Evolutionary conservation across 2,329 filamentous ascomycete species (phyloP), one percentile per base, ranked within the genome.

Genomic region (Exserohilum rostratum): DNA sequence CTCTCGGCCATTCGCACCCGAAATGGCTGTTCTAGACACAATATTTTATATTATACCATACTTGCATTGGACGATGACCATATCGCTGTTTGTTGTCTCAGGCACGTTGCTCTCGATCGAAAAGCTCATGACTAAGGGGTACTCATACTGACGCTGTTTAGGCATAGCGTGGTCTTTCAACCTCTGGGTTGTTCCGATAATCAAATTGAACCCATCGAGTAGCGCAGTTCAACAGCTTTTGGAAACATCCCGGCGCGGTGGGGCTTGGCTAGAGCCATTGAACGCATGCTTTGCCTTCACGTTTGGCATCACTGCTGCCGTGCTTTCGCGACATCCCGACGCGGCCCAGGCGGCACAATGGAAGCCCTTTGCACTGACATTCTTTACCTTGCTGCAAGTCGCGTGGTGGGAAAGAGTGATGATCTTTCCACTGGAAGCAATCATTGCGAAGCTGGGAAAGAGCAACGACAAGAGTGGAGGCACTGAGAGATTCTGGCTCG

Each of bases 131-230:
- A 33, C 2, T 17, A 40, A 46, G n/a, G 15, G 12, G 17, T 29
- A 29, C 33, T 37, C 10, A 46, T n/a, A 15, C 13, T 17, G 9
- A 37, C 5, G n/a, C 29, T 20, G 5, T 46, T 17, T 46, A 46
- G 49, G 49, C 43, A 40, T 46, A 39, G 42, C 49, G 10, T 52
- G 49, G 49, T 52, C 42, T 3, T 52, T 52, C 35, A 46, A 22
- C 15, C 18, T 52, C 12, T 52, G 49, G 49, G 15, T 52, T n/a
- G n/a, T 52, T 34, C 49, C 49, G 15, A 40, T 52, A 18, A 52
- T 52, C 17, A 52, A 52, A n/a, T n/a, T 52, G 31, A 52, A 52
- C 42, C 22, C 35, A 13, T 52, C 49, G 2, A 34, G 18, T 18
- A 46, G 33, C 42, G 49, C 49, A 12, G 25, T 52, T 13, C 5